phyloP scores from a whole-genome alignment of 2,329 filamentous ascomycete genomes.

The Penicillium glabrum region DNA sequence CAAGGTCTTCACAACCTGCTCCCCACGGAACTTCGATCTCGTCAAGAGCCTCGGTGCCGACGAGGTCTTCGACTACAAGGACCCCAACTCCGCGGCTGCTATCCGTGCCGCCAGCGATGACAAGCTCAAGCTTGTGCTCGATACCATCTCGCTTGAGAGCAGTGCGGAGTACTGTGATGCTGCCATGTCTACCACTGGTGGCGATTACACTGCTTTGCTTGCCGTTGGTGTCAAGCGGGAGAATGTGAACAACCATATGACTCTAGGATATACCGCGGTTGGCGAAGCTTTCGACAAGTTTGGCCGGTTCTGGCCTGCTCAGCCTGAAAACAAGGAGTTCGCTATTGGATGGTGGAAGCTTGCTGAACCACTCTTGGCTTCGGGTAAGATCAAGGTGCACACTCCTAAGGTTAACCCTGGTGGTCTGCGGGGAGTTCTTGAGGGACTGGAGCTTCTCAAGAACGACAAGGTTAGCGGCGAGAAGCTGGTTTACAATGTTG shows the following conservation, averaged over 20 bases:
- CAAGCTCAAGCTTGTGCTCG: slow-evolving; percentile 33
- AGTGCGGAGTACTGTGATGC: slow-evolving; percentile 32
- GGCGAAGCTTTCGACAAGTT: slow-evolving; percentile 33
- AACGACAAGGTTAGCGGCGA: slow-evolving; percentile 47
- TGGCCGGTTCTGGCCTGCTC: slow-evolving; percentile 27
- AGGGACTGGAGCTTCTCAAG: slow-evolving; percentile 46
- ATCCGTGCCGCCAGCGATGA: slow-evolving; percentile 33
- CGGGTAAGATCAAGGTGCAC: slow-evolving; percentile 47
- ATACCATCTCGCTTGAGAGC: slow-evolving; percentile 31
- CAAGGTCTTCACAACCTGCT: slow-evolving; percentile 34
- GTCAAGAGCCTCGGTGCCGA: slow-evolving; percentile 34
- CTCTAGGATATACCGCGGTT: slow-evolving; percentile 33
- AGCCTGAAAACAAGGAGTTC: slow-evolving; percentile 43
- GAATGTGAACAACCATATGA: slow-evolving; percentile 30
- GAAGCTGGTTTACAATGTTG: slow-evolving; percentile 50
- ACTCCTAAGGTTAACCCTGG: slow-evolving; percentile 39
- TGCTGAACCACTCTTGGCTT: slow-evolving; percentile 41
- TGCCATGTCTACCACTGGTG: slow-evolving; percentile 31
- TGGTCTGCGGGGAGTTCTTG: slow-evolving; percentile 47
- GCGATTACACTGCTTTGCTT: slow-evolving; percentile 29
- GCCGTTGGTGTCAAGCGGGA: slow-evolving; percentile 21
- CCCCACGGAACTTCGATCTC: slow-evolving; percentile 33
- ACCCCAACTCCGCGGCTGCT: slow-evolving; percentile 12
- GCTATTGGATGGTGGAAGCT: slow-evolving; percentile 42
- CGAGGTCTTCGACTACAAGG: slow-evolving; percentile 34